Evolutionary conservation across 2,329 filamentous ascomycete genomes (phyloP).

Genomic region (Colletotrichum sansevieriae): DNA sequence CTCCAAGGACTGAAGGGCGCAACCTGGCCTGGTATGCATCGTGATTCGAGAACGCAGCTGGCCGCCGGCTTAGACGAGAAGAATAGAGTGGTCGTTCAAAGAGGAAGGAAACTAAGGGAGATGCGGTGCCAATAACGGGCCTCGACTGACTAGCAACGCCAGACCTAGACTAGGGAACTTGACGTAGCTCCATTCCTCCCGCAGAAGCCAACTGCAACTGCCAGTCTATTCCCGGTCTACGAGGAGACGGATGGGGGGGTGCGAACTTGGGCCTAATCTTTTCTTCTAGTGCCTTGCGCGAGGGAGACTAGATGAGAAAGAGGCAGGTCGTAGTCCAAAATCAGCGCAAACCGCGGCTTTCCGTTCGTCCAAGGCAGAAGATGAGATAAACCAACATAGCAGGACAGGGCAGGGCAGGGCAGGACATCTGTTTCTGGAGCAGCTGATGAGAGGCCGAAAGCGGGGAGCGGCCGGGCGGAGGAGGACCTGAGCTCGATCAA

Average conservation of each 20-base stretch:
- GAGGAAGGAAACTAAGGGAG: background rate
- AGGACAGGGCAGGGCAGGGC: background rate
- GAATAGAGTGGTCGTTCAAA: slow-evolving; percentile 1
- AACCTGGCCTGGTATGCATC: slow-evolving; percentile 9
- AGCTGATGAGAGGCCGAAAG: slow-evolving; percentile 18
- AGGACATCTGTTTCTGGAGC: background rate
- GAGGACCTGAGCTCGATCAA: background rate
- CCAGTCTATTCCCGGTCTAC: slow-evolving; percentile 15
- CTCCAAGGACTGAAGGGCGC: slow-evolving; percentile 6
- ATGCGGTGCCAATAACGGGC: slow-evolving; percentile 16
- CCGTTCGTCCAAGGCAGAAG: slow-evolving; percentile 7
- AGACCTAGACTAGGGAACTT: background rate
- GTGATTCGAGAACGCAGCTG: slow-evolving; percentile 19
- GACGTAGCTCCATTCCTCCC: slow-evolving; percentile 16
- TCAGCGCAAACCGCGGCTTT: slow-evolving; percentile 13
- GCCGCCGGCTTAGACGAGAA: slow-evolving; percentile 15
- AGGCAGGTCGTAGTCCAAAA: slow-evolving; percentile 30
- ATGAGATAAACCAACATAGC: slow-evolving; percentile 20
- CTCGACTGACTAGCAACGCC: slow-evolving; percentile 9
- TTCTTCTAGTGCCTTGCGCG: slow-evolving; percentile 14
- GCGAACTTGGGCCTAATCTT: slow-evolving; percentile 29
- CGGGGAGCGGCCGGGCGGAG: slow-evolving; percentile 5
- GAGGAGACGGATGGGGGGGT: background rate
- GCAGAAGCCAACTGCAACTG: background rate
- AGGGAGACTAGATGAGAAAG: slow-evolving; percentile 34